A percentile compares a stretch with the other conserved stretches of the same genome.
Evolutionary conservation across 441 rosid species (phyloP).

Genomic region (Erodium moschatum): DNA sequence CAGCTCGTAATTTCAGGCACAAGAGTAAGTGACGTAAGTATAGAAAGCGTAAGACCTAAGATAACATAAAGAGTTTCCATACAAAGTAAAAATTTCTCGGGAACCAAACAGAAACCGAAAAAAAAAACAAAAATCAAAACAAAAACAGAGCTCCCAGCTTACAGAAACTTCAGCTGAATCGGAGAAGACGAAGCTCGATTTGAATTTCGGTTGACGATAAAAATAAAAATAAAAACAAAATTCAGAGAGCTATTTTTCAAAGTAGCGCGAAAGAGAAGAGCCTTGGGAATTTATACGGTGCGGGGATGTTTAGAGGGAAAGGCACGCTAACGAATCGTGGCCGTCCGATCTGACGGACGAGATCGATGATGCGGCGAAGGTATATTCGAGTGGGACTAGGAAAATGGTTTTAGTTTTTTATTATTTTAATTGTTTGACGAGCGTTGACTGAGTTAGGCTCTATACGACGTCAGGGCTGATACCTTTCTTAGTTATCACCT

Average conservation of each 20-base stretch:
- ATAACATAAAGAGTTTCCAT: not conserved
- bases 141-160: not conserved
- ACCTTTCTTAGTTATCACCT: no score
- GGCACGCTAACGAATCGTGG: slow-evolving; percentile 5
- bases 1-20: not conserved
- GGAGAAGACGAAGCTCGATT: not conserved
- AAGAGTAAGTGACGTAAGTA: not conserved
- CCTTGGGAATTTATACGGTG: not conserved
- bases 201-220: not conserved
- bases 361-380: not conserved
- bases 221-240: not conserved
- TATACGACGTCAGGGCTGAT: not conserved
- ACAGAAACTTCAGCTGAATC: not conserved
- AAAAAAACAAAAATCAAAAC: not conserved
- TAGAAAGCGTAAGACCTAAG: slow-evolving; percentile 7
- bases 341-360: not conserved
- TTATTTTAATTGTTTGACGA: not conserved
- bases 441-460: slow-evolving; percentile 2
- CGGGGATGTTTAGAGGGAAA: not conserved
- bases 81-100: slow-evolving; percentile 8
- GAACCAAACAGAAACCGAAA: slow-evolving; percentile 17
- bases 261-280: not conserved
- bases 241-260: not conserved
- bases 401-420: not conserved
- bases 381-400: slow-evolving; percentile 3